phyloP scores from a whole-genome alignment of 371 early-diverging fungal genomes.

The Mortierella sp. region DNA sequence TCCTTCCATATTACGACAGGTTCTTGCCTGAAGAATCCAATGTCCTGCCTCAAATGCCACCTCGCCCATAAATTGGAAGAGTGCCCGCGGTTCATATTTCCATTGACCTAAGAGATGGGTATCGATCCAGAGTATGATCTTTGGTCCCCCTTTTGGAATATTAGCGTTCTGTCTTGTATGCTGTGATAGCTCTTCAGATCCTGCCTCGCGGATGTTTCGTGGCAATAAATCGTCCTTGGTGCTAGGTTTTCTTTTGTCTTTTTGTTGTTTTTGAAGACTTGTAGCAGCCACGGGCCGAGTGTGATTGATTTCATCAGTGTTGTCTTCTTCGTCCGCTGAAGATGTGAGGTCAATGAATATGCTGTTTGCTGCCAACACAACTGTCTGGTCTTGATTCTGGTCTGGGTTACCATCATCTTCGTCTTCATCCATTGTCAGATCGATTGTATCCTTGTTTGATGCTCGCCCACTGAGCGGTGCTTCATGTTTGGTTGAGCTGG shows the following conservation, averaged over 20 bases:
- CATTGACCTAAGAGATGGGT: slow-evolving; percentile 17
- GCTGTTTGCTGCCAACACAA: background rate
- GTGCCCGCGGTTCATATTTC: slow-evolving; percentile 9
- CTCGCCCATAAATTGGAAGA: slow-evolving; percentile 45
- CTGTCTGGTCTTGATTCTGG: background rate
- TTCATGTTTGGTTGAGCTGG: background rate
- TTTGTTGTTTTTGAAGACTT: background rate
- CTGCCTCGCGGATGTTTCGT: too few species aligned
- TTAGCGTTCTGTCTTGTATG: too few species aligned
- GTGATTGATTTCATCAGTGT: background rate
- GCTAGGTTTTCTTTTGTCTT: background rate
- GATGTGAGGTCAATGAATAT: slow-evolving; percentile 22
- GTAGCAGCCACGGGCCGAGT: background rate
- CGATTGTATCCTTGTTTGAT: background rate
- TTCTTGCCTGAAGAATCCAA: slow-evolving; percentile 42
- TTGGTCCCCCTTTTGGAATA: slow-evolving; percentile 4
- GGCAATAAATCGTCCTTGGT: too few species aligned
- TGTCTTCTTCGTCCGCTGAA: slow-evolving; percentile 12
- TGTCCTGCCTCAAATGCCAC: slow-evolving; percentile 19
- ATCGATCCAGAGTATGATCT: slow-evolving; percentile 28
- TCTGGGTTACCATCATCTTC: background rate
- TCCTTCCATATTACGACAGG: slow-evolving; percentile 43
- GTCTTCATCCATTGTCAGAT: slow-evolving; percentile 9
- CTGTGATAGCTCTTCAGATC: too few species aligned
- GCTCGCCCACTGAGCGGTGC: background rate